Percentiles rank a stretch among this genome's conserved stretches.
Evolutionary conservation across 2,329 filamentous ascomycete genomes (phyloP).

Genomic region (Pseudopithomyces maydicus): DNA sequence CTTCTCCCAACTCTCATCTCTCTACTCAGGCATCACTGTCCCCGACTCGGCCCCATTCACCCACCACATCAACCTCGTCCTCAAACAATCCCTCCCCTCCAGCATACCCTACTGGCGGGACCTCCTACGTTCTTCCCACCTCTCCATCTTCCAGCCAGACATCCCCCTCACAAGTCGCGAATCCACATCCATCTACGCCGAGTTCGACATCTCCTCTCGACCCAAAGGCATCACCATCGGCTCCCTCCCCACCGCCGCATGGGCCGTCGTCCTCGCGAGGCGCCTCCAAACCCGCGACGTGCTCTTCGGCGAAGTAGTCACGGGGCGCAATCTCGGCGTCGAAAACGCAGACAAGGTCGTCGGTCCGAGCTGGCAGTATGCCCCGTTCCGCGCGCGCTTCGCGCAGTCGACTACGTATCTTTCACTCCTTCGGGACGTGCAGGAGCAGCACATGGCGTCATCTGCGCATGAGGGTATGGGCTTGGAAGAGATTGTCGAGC

Average conservation of each 20-base stretch:
- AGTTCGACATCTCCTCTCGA: conserved; percentile 48
- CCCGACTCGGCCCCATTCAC: conserved; percentile 49
- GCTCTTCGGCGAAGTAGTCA: conserved; percentile 69
- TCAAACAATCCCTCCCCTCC: conserved; percentile 47
- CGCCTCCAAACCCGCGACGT: conserved; percentile 61
- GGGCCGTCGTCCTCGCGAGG: conserved; percentile 66
- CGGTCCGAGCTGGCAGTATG: conserved; percentile 71
- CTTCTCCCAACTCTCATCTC: conserved; percentile 63
- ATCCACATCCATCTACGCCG: conserved; percentile 35
- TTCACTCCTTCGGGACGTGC: conserved; percentile 42
- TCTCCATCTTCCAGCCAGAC: conserved; percentile 47
- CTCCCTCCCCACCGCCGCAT: conserved; percentile 69
- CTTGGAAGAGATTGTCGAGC: conserved; percentile 39
- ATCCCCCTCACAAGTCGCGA: conserved; percentile 35
- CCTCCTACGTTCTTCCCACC: conserved; percentile 61
- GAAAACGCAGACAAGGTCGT: conserved; percentile 61
- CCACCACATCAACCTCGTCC: conserved; percentile 51
- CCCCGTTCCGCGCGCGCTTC: conserved; percentile 66
- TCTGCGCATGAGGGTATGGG: conserved; percentile 44
- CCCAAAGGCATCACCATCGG: conserved; percentile 64
- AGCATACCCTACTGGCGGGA: conserved; percentile 66
- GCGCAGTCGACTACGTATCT: conserved; percentile 50
- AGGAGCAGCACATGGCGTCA: conserved; percentile 40
- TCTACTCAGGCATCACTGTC: conserved; percentile 51
- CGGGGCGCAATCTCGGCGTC: conserved; percentile 65